A percentile compares a stretch with the other conserved stretches of the same genome.
Evolutionary conservation across 768 basidiomycete species (phyloP).

Genomic region (Brasilioporus rufonigricans): DNA sequence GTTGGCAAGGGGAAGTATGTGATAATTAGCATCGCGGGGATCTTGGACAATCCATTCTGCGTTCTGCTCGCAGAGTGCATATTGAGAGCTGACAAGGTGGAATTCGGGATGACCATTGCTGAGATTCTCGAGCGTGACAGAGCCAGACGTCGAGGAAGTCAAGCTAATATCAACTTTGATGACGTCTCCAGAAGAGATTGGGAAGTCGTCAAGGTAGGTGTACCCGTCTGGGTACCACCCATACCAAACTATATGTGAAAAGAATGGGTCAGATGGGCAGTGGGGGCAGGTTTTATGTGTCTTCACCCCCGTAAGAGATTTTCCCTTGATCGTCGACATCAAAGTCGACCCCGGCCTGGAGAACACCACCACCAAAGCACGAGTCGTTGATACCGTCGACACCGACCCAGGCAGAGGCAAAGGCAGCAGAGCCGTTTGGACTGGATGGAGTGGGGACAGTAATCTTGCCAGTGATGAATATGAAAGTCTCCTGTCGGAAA

Average conservation of each 20-base stretch:
- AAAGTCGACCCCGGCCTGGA: constrained; percentile 2
- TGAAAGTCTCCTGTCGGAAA: constrained; percentile 5
- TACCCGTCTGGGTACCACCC: not conserved
- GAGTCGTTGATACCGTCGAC: constrained; percentile 8
- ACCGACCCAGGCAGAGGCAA: not conserved
- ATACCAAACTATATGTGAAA: constrained; percentile 8
- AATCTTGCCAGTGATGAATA: not conserved
- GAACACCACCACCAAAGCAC: not conserved
- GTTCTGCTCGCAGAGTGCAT: not conserved
- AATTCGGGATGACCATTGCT: not conserved
- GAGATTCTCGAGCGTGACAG: not conserved
- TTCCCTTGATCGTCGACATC: not conserved
- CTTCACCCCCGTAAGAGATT: not conserved
- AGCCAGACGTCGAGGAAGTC: not conserved
- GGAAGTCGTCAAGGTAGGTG: not conserved
- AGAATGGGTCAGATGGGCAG: not conserved
- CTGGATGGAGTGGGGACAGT: not conserved
- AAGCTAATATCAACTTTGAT: not conserved
- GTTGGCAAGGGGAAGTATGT: not conserved
- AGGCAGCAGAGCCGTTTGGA: not conserved
- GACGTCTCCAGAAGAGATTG: not conserved
- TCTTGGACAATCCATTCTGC: not conserved
- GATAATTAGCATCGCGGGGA: too few relatives aligned
- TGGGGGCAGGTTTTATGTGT: too few relatives aligned
- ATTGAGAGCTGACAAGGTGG: not conserved